Conservation (phyloP, 805 yeast species). For the Candida jianshihensis region DNA sequence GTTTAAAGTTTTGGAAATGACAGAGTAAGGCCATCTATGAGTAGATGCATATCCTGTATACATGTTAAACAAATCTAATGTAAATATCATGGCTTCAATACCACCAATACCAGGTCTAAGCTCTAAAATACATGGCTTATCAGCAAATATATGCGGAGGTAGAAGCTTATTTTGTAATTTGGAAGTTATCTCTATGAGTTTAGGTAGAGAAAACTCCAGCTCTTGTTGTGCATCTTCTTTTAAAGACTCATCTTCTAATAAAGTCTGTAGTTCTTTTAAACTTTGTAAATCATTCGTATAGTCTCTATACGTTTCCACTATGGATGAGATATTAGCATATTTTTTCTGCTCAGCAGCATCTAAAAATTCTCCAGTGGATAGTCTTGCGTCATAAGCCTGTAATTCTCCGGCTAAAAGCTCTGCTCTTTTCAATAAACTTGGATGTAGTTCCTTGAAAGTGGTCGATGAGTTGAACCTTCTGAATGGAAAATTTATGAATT, state of each 20-base stretch:
- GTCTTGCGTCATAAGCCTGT: slow-evolving; percentile 29
- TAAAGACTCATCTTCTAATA: slow-evolving; percentile 41
- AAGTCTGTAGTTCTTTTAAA: slow-evolving; percentile 34
- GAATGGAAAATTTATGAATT: neutral
- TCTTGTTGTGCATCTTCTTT: slow-evolving; percentile 59
- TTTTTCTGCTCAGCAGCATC: slow-evolving; percentile 33
- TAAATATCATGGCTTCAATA: slow-evolving; percentile 82
- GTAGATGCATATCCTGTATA: slow-evolving; percentile 62
- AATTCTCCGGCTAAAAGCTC: slow-evolving; percentile 34
- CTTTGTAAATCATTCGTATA: slow-evolving; percentile 26
- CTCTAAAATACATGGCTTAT: slow-evolving; percentile 73
- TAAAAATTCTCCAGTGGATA: slow-evolving; percentile 31
- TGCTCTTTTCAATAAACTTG: slow-evolving; percentile 44
- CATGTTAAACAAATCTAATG: slow-evolving; percentile 76
- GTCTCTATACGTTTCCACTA: slow-evolving; percentile 35
- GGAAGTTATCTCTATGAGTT: slow-evolving; percentile 33
- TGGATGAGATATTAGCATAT: slow-evolving; percentile 36
- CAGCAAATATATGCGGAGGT: slow-evolving; percentile 73
- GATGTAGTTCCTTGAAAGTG: slow-evolving; percentile 34
- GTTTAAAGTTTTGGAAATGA: slow-evolving; percentile 50
- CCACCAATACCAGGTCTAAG: slow-evolving; percentile 97
- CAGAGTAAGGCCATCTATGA: slow-evolving; percentile 58
- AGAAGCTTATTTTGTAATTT: slow-evolving; percentile 52
- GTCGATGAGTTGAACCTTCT: slow-evolving; percentile 8
- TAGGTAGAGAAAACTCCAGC: slow-evolving; percentile 38